Evolutionary conservation across 1,284 basidiomycete genomes (phyloP).

Genomic region (Lignosus rhinocerotis): DNA sequence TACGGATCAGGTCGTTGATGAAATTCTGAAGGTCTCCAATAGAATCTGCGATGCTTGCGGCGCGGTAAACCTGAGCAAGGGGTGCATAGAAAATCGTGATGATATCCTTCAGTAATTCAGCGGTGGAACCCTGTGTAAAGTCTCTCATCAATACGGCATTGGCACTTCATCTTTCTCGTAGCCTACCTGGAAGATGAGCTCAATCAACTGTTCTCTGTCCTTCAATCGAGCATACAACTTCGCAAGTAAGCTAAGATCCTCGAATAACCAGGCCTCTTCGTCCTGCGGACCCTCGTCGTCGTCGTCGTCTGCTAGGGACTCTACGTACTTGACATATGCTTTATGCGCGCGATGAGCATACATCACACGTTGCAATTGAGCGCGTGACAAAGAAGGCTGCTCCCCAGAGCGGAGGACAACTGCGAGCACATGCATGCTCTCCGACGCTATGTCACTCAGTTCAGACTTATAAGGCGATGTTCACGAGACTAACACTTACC

Average conservation of each 20-base stretch:
- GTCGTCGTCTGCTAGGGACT: slow-evolving; percentile 76
- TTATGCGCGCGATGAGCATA: slow-evolving; percentile 77
- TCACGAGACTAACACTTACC: slow-evolving; percentile 42
- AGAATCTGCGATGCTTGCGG: slow-evolving; percentile 96
- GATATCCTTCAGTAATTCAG: slow-evolving; percentile 96
- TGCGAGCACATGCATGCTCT: slow-evolving; percentile 80
- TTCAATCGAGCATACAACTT: slow-evolving; percentile 78
- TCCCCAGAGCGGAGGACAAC: slow-evolving; percentile 84
- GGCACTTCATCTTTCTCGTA: background rate
- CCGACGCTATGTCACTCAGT: slow-evolving; percentile 45
- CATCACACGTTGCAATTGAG: slow-evolving; percentile 79
- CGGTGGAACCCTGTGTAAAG: slow-evolving; percentile 77
- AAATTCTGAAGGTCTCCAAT: slow-evolving; percentile 92
- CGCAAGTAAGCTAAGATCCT: slow-evolving; percentile 82
- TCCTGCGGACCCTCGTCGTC: slow-evolving; percentile 90
- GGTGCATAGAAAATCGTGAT: slow-evolving; percentile 99
- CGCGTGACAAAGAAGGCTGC: slow-evolving; percentile 70
- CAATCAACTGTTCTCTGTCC: slow-evolving; percentile 93
- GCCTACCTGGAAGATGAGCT: slow-evolving; percentile 90
- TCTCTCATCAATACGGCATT: background rate
- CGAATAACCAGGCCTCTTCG: slow-evolving; percentile 94
- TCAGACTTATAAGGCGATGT: background rate
- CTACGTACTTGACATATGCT: slow-evolving; percentile 66
- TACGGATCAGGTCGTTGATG: slow-evolving; percentile 93
- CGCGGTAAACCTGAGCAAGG: slow-evolving; percentile 97